Evolutionary conservation across 257 asterid species (phyloP), one percentile per base, ranked within the genome.

Genomic region (Solanum chmielewskii): DNA sequence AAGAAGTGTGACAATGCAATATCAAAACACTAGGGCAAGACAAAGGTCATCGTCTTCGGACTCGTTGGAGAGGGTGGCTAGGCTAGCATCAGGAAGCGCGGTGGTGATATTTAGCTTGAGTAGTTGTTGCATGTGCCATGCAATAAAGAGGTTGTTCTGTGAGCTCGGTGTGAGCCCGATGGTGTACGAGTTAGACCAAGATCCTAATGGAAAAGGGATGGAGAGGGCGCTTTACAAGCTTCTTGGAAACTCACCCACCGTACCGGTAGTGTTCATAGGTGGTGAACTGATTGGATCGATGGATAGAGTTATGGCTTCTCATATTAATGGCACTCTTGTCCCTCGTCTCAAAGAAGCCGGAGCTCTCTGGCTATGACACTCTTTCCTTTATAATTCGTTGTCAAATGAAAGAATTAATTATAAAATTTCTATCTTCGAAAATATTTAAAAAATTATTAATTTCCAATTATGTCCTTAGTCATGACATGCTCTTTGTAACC

Each of bases 221-320:
- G 94, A 92, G 84, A 89, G 81, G 77, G 92, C 93, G 4, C 89
- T 92, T 15, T 60, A 71, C 11, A 89, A 90, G 87, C 89, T 92
- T 78, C 88, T 90, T 1, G 93, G 93, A 0, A 86, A 85, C 47
- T 86, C 93, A 3, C 87, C 92, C 1, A 20, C 35, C 3, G 16
- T 66, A 12, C 74, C 74, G 4, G 86, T 90, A 3, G 94, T 92
- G 9, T 92, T 90, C 88, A 83, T 92, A 15, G 94, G 94, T 5
- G 94, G 94, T 7, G 88, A 89, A 86, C 85, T 92, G 10, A 88
- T 92, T 5, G 94, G 94, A 20, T 84, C 92, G 9, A 89, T 92
- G 91, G 94, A 92, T 47, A 83, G 94, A 68, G 94, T 92, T 23
- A 90, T 92, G 94, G 93, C 91, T 3, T 88, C 93, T n/a, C 94